These are phyloP conservation scores for Penicillium subrubescens DNA, from an alignment of 495 filamentous ascomycete species.

Conservation along the genomic window DNA sequence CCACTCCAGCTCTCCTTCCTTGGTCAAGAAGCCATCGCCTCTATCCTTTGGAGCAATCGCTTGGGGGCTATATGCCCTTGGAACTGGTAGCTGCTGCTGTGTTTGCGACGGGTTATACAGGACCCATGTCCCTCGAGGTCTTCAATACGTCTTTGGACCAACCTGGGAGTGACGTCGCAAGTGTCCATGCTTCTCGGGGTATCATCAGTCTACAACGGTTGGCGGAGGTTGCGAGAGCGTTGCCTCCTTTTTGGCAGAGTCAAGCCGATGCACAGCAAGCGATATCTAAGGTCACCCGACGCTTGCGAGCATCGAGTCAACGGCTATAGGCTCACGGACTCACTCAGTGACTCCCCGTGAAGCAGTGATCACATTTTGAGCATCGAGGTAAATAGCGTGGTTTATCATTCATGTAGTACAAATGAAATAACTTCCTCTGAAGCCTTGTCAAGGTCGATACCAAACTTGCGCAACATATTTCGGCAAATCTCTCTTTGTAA, in stretches of 20 bases:
- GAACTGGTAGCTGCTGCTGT: conserved; percentile 62
- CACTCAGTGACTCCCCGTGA: background rate
- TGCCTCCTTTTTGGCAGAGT: conserved; percentile 31
- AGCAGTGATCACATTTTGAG: background rate
- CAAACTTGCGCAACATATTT: no score
- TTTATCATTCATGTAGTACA: no score
- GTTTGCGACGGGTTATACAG: conserved; percentile 60
- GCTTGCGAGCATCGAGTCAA: background rate
- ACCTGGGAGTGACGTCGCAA: conserved; percentile 18
- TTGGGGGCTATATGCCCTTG: conserved; percentile 64
- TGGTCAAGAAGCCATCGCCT: conserved; percentile 50
- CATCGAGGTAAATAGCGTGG: background rate
- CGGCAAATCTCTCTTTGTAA: no score
- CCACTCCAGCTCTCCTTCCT: conserved; percentile 29
- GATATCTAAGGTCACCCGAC: conserved; percentile 7
- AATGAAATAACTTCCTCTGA: no score
- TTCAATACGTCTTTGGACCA: conserved; percentile 46
- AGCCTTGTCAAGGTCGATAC: no score
- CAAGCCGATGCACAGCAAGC: background rate
- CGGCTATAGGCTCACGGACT: background rate
- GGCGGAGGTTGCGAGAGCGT: conserved; percentile 6
- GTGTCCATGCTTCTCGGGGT: conserved; percentile 29
- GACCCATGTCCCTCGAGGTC: conserved; percentile 67
- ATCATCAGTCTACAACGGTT: conserved; percentile 23
- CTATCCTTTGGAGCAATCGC: conserved; percentile 50